Base-by-base conservation (phyloP, 148 eudicot species). In the Polygonum aviculare region DNA sequence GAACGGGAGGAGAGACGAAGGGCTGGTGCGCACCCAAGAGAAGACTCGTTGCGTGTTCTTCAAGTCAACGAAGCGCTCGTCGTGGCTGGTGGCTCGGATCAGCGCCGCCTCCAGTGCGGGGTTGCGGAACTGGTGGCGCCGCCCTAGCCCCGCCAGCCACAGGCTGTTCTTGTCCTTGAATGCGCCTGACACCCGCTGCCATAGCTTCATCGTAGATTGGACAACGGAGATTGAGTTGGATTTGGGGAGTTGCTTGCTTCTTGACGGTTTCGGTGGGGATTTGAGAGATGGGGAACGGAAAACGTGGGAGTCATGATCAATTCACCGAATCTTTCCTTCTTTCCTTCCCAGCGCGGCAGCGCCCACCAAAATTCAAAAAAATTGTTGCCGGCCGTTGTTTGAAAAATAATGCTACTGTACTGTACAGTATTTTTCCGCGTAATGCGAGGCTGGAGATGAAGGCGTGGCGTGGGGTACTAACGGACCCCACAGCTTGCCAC, bases 21-120 rank as follows among this genome's bases (percentile, higher is more conserved):
- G 87, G 0, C 91, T 86, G 26, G 88, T 74, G n/a, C 83, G 80
- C 0, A 90, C 65, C 89, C 89, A 89, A 0, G 82, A 77, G 60
- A 85, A 88, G 3, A 89, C 92, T 0, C 87, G 79, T 31, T 81
- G 86, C 5, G 85, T 78, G 65, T 85, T 83, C 33, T 81, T 77
- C 80, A 81, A 83, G 72, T 90, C 91, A 35, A 92, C 62, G 36
- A 7, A 18, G 12, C 80, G 52, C 6, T 88, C 87, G 47, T 95
- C 85, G 54, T 95, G 97, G 86, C 85, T 86, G 1, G 98, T 95
- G 45, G 98, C 92, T 65, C 82, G 87, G 73, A 95, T 88, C 14
- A 95, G 77, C 4, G 90, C 84, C 0, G 85, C 82, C 75, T 95
- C 97, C 0, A 95, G 84, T n/a, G 81, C 89, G 0, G 94, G 91